A percentile compares a stretch with the other conserved stretches of the same genome.
Conservation (phyloP, 1,284 basidiomycete species). For the Phaffia rhodozyma region DNA sequence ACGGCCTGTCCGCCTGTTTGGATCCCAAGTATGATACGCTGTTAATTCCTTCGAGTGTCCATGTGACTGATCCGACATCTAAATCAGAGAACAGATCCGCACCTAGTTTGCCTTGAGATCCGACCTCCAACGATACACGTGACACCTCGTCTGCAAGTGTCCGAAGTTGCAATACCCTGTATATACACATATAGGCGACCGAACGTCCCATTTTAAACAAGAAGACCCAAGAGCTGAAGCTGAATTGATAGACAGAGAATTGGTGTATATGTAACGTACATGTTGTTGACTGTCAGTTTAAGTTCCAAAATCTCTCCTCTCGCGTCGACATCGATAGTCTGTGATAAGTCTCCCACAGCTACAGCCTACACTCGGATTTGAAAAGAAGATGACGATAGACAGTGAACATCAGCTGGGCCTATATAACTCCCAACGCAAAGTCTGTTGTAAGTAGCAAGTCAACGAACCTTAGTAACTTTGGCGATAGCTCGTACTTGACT, state of each 20-base stretch:
- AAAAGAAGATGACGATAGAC: background rate
- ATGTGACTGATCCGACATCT: too few species aligned
- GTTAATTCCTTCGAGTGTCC: too few species aligned
- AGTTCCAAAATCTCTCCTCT: constrained; percentile 92
- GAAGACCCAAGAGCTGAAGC: background rate
- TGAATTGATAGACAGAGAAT: background rate
- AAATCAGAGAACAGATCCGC: constrained; percentile 26
- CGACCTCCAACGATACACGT: constrained; percentile 87
- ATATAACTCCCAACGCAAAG: too few species aligned
- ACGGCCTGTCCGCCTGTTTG: constrained; percentile 45
- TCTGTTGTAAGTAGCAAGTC: background rate
- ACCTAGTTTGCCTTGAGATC: constrained; percentile 77
- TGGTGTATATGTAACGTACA: constrained; percentile 41
- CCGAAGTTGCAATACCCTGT: constrained; percentile 60
- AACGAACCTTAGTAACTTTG: constrained; percentile 65
- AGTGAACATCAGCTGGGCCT: background rate
- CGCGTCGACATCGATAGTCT: constrained; percentile 94
- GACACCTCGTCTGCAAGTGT: constrained; percentile 91
- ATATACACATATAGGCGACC: constrained; percentile 5
- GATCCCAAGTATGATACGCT: too few species aligned
- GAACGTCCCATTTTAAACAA: too few species aligned
- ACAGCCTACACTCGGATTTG: constrained; percentile 47
- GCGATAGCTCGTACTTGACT: constrained; percentile 91
- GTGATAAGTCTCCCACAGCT: constrained; percentile 83
- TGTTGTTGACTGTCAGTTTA: constrained; percentile 96